Percentiles rank a stretch among this genome's conserved stretches.
Conservation (phyloP, 108 stramenopile species). For the Stephanodiscus triporus region DNA sequence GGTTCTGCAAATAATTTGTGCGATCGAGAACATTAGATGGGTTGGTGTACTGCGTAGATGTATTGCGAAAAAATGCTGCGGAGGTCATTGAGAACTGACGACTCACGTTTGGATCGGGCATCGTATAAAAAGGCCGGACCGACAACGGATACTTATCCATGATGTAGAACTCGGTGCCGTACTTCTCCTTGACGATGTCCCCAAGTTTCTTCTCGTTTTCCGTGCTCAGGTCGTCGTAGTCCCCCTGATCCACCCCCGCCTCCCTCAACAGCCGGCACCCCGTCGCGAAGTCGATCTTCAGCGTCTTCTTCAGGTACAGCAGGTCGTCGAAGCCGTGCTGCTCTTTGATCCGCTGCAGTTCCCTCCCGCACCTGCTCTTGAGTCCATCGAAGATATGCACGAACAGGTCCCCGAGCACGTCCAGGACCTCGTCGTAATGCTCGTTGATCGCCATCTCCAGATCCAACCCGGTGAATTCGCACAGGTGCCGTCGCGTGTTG, state of each 20-base stretch:
- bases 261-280: conserved; percentile 87
- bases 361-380: conserved; percentile 80
- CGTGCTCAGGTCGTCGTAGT: conserved; percentile 95
- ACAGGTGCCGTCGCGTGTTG: conserved; percentile 97
- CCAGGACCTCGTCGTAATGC: conserved; percentile 99
- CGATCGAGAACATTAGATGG: conserved; percentile 5
- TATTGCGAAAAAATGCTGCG: not conserved
- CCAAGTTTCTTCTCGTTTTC: conserved; percentile 98
- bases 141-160: conserved; percentile 99
- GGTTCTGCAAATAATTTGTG: conserved; percentile 49
- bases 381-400: conserved; percentile 97
- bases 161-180: conserved; percentile 98
- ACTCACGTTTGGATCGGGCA: conserved; percentile 92
- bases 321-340: conserved; percentile 98
- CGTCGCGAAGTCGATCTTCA: conserved; percentile 94
- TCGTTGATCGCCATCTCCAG: conserved; percentile 99
- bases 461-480: conserved; percentile 99
- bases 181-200: conserved; percentile 95
- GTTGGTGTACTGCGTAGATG: not conserved
- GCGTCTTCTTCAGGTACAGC: conserved; percentile 89
- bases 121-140: conserved; percentile 99
- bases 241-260: conserved; percentile 85
- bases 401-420: conserved; percentile 96
- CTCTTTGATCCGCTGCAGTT: conserved; percentile 90
- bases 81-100: not conserved